phyloP scores from a whole-genome alignment of 2,329 filamentous ascomycete genomes.

The Ophiostoma angusticollis region DNA sequence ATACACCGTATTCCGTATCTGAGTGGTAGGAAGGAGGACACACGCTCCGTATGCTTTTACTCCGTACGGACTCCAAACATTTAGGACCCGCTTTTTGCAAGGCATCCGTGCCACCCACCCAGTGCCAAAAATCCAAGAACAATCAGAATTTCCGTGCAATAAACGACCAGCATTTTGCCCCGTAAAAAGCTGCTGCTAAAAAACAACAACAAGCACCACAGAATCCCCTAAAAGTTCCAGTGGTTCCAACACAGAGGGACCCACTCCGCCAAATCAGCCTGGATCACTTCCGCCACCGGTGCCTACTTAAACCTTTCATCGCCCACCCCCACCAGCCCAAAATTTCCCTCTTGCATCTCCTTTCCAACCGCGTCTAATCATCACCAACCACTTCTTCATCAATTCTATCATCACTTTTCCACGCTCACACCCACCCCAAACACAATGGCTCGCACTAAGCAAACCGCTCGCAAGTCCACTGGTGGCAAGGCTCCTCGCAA shows the following conservation, averaged over 20 bases:
- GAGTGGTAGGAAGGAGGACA: too few species aligned
- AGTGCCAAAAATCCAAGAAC: background rate
- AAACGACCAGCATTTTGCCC: too few species aligned
- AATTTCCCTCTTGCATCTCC: constrained; percentile 25
- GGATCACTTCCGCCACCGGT: constrained; percentile 17
- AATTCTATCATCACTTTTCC: constrained; percentile 5
- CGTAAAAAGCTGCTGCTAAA: too few species aligned
- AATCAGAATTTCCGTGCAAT: too few species aligned
- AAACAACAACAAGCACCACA: constrained; percentile 1
- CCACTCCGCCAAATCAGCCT: constrained; percentile 23
- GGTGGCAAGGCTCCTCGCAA: constrained; percentile 75
- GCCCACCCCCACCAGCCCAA: constrained; percentile 29
- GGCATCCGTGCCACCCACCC: background rate
- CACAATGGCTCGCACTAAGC: constrained; percentile 53
- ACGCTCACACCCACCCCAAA: constrained; percentile 18
- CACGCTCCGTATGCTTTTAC: too few species aligned
- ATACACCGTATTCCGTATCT: too few species aligned
- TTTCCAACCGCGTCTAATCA: constrained; percentile 21
- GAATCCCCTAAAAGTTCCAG: background rate
- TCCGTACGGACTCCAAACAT: too few species aligned
- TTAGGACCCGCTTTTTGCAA: background rate
- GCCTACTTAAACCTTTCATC: constrained; percentile 26
- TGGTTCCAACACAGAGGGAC: background rate
- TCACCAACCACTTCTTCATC: constrained; percentile 15
- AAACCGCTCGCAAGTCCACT: constrained; percentile 62